Conservation (phyloP, 2,329 filamentous ascomycete genomes). For the Trichoderma sp. region DNA sequence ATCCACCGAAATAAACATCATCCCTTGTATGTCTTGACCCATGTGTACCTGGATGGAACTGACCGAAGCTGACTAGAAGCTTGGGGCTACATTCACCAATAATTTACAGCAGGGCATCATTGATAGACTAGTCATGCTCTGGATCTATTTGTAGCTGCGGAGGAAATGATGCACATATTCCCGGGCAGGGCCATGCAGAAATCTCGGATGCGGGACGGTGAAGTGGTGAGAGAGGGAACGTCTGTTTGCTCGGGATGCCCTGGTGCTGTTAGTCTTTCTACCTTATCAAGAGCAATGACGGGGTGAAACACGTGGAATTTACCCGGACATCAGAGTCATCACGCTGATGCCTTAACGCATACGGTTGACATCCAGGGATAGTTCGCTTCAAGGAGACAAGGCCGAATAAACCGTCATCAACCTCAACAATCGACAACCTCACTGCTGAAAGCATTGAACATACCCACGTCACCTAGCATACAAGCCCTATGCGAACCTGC, state of each 20-base stretch:
- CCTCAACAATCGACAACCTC: too few species aligned
- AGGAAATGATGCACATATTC: neutral
- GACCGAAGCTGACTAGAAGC: too few species aligned
- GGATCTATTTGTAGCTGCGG: neutral
- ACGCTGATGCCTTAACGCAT: too few species aligned
- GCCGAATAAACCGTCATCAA: too few species aligned
- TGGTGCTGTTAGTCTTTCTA: neutral
- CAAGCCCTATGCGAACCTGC: neutral
- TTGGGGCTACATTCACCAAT: too few species aligned
- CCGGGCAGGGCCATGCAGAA: neutral
- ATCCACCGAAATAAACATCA: too few species aligned
- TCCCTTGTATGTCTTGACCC: too few species aligned
- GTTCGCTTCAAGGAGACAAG: too few species aligned
- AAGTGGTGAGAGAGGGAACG: neutral
- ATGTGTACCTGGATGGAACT: too few species aligned
- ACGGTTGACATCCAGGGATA: too few species aligned
- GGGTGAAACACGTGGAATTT: neutral
- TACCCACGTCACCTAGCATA: neutral
- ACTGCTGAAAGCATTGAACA: neutral
- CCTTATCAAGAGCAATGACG: neutral
- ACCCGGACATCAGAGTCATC: too few species aligned
- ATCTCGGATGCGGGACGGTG: slow-evolving; percentile 2
- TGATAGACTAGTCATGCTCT: neutral
- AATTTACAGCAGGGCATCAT: neutral
- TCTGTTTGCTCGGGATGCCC: slow-evolving; percentile 13